Evolutionary conservation across 202 grass and related monocot genomes (phyloP).

Genomic region (Saccharum hybrid): DNA sequence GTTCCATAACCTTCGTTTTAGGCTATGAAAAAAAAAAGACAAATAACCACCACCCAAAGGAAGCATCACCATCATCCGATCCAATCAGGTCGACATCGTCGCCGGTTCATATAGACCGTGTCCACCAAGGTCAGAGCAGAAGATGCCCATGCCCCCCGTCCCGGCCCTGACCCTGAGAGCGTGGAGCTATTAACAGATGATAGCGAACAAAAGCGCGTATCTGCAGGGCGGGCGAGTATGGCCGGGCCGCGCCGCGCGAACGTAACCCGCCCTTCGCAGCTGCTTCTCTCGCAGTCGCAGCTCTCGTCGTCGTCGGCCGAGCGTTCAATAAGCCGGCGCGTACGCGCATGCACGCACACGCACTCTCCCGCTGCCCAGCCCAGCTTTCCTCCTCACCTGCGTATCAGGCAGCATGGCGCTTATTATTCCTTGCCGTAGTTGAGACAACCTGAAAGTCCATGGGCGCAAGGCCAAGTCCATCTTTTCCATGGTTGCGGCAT

Average conservation of each 20-base stretch:
- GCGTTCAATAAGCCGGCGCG: not conserved
- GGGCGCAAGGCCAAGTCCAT: slow-evolving; percentile 37
- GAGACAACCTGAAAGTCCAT: slow-evolving; percentile 5
- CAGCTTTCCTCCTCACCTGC: too few species aligned
- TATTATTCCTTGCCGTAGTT: slow-evolving; percentile 11
- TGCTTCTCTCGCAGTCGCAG: slow-evolving; percentile 4
- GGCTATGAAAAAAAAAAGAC: not conserved
- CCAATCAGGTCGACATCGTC: not conserved
- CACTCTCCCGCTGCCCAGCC: not conserved
- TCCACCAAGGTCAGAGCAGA: not conserved
- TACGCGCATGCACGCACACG: not conserved
- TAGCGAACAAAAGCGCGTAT: slow-evolving; percentile 40
- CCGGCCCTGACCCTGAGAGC: too few species aligned
- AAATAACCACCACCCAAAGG: not conserved
- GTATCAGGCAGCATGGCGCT: too few species aligned
- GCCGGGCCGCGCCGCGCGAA: too few species aligned
- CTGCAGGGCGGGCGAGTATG: not conserved
- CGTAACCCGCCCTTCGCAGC: slow-evolving; percentile 23
- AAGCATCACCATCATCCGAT: not conserved
- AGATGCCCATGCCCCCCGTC: not conserved
- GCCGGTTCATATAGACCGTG: slow-evolving; percentile 19
- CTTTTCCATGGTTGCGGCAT: slow-evolving; percentile 16
- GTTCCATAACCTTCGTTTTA: not conserved
- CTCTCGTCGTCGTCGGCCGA: not conserved
- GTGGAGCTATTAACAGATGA: not conserved